Percentiles rank a stretch among this genome's conserved stretches.
These are phyloP conservation scores for Schizopora paradoxa DNA, from an alignment of 1,284 basidiomycete species.

Conservation along the genomic window DNA sequence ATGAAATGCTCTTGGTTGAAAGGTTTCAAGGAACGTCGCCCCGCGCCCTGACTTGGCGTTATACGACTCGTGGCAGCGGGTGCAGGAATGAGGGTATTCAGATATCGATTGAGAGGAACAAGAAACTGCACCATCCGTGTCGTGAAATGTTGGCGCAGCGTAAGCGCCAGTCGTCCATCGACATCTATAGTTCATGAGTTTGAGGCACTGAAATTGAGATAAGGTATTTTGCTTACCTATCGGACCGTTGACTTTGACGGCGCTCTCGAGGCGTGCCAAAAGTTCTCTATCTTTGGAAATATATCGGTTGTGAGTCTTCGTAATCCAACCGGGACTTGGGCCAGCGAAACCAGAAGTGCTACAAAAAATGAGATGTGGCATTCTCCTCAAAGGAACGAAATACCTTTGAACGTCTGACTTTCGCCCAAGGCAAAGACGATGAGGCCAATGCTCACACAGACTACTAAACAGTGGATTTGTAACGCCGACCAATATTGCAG, in stretches of 20 bases:
- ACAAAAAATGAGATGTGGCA: no score
- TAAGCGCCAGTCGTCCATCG: slow-evolving; percentile 62
- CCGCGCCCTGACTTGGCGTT: slow-evolving; percentile 7
- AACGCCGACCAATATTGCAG: slow-evolving; percentile 83
- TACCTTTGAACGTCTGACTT: slow-evolving; percentile 12
- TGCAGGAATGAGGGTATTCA: slow-evolving; percentile 82
- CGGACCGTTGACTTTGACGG: slow-evolving; percentile 43
- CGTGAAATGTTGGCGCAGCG: slow-evolving; percentile 81
- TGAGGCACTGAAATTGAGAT: not conserved
- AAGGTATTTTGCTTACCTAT: slow-evolving; percentile 41
- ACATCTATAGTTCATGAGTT: slow-evolving; percentile 20
- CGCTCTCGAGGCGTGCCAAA: slow-evolving; percentile 61
- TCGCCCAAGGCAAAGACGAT: slow-evolving; percentile 69
- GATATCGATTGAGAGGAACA: slow-evolving; percentile 90
- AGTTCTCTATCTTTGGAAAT: slow-evolving; percentile 80
- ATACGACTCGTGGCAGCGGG: slow-evolving; percentile 34
- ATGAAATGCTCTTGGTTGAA: slow-evolving; percentile 82
- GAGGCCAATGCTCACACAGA: slow-evolving; percentile 89
- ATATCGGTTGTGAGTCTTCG: slow-evolving; percentile 76
- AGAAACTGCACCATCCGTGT: slow-evolving; percentile 85
- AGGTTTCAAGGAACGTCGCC: slow-evolving; percentile 49
- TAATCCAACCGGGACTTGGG: slow-evolving; percentile 67
- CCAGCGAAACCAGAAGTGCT: slow-evolving; percentile 36
- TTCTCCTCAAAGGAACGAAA: slow-evolving; percentile 7
- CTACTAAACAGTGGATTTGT: slow-evolving; percentile 94